These are phyloP conservation scores for Hemisphaericaspora subhashii DNA, from an alignment of 1,139 yeast species.

Conservation along the genomic window DNA sequence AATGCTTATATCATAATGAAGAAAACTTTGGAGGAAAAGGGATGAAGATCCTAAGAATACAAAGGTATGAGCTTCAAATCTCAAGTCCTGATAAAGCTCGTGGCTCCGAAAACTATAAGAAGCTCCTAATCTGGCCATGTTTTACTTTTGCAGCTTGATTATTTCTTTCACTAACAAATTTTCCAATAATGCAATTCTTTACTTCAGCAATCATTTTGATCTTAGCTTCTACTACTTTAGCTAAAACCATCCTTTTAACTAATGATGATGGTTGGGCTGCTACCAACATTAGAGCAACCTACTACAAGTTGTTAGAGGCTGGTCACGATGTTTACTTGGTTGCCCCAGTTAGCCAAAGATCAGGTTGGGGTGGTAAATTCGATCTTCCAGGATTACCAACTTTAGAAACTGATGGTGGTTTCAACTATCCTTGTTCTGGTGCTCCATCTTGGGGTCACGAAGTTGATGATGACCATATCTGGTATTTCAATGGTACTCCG, in stretches of 20 bases:
- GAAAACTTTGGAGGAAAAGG: too few species aligned
- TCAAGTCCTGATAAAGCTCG: too few species aligned
- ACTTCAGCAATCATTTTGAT: slow-evolving; percentile 9
- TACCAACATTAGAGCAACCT: slow-evolving; percentile 60
- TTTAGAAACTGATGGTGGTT: slow-evolving; percentile 44
- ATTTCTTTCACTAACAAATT: not conserved
- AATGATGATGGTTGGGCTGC: slow-evolving; percentile 64
- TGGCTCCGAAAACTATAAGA: too few species aligned
- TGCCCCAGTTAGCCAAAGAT: slow-evolving; percentile 60
- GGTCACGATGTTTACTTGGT: slow-evolving; percentile 54
- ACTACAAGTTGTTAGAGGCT: slow-evolving; percentile 51
- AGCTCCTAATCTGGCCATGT: too few species aligned
- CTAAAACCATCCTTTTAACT: slow-evolving; percentile 33
- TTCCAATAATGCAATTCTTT: slow-evolving; percentile 12
- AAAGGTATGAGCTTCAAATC: too few species aligned
- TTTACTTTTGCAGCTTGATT: too few species aligned
- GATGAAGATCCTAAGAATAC: too few species aligned
- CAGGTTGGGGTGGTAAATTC: slow-evolving; percentile 60
- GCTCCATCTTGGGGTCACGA: slow-evolving; percentile 52
- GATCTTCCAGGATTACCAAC: slow-evolving; percentile 42
- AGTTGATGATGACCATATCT: slow-evolving; percentile 39
- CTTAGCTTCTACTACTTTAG: slow-evolving; percentile 7
- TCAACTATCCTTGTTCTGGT: slow-evolving; percentile 41
- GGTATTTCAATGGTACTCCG: slow-evolving; percentile 54
- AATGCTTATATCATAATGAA: too few species aligned